Conservation (phyloP, 192 early-diverging fungal species). For the Coemansia sp. region DNA sequence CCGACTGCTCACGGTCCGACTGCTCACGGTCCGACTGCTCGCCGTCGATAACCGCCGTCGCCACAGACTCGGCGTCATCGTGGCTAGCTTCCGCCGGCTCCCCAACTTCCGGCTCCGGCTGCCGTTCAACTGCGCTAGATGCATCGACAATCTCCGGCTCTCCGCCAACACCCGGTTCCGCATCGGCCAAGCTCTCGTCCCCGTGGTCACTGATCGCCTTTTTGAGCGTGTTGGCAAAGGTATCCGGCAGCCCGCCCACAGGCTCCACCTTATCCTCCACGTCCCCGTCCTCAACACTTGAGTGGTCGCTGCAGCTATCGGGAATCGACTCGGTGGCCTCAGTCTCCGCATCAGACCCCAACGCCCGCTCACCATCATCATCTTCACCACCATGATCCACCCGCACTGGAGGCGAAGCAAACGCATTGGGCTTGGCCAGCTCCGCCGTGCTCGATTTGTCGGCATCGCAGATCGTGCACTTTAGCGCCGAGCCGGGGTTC, state of each 20-base stretch:
- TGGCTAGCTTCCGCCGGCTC: neutral
- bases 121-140: neutral
- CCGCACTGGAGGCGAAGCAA: neutral
- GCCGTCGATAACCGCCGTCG: neutral
- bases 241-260: neutral
- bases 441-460: constrained; percentile 6
- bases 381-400: neutral
- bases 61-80: neutral
- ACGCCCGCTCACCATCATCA: neutral
- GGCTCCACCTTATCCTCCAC: neutral
- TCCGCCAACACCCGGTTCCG: neutral
- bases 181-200: neutral
- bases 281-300: neutral
- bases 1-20: neutral
- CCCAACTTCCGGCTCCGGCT: neutral
- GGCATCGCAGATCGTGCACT: constrained; percentile 31
- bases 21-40: constrained; percentile 2
- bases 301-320: neutral
- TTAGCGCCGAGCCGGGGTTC: constrained; percentile 3
- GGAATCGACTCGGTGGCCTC: neutral
- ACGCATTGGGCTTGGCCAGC: neutral
- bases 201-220: neutral
- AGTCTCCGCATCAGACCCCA: neutral
- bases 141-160: neutral
- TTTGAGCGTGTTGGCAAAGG: constrained; percentile 10